Conservation (phyloP, 176 grass and related monocot genomes). For the Bothriochloa decipiens region DNA sequence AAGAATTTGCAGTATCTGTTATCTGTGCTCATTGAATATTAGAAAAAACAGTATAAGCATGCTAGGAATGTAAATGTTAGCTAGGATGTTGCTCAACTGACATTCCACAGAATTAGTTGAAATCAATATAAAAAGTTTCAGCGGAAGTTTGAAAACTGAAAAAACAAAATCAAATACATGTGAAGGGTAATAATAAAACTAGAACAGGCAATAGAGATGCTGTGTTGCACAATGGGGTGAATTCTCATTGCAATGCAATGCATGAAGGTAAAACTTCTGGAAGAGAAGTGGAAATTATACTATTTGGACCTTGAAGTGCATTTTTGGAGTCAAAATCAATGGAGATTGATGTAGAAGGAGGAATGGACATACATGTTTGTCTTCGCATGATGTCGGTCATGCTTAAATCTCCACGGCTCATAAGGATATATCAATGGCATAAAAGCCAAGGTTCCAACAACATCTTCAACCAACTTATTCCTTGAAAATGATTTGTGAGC, state of each 20-base stretch:
- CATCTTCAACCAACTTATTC: conserved; percentile 97
- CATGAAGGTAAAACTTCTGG: background rate
- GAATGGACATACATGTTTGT: conserved; percentile 84
- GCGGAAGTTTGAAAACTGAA: background rate
- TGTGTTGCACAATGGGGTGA: background rate
- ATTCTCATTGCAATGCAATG: conserved; percentile 20
- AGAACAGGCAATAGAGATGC: background rate
- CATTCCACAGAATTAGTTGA: background rate
- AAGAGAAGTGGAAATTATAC: conserved; percentile 15
- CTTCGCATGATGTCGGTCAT: conserved; percentile 91
- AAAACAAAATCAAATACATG: background rate
- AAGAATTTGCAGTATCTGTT: conserved; percentile 10
- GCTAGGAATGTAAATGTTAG: background rate
- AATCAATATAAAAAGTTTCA: background rate
- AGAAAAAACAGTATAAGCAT: conserved; percentile 7
- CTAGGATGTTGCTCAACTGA: background rate
- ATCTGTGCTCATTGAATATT: background rate
- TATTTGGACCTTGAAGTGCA: background rate
- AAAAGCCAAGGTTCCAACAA: conserved; percentile 91
- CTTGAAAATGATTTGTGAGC: conserved; percentile 97
- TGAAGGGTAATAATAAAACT: conserved; percentile 20
- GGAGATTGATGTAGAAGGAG: conserved; percentile 28
- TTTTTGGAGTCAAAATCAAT: conserved; percentile 20
- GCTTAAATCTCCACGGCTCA: conserved; percentile 98
- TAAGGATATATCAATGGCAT: conserved; percentile 97